Evolutionary conservation across 202 grass and related monocot genomes (phyloP).

Genomic region (Eragrostis tef): DNA sequence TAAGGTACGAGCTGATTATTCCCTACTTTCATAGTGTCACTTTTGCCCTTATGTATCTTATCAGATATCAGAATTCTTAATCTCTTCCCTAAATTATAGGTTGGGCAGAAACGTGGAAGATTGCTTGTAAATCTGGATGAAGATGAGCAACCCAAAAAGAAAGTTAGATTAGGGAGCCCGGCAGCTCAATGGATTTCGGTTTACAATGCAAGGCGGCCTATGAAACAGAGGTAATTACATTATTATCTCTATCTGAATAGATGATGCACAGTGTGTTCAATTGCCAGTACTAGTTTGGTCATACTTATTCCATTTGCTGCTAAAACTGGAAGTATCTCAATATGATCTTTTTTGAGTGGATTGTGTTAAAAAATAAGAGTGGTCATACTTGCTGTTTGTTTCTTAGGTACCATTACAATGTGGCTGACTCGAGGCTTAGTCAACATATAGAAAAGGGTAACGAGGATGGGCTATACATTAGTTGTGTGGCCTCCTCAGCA

Average conservation of each 20-base stretch:
- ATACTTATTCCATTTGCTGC: neutral
- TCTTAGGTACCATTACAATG: slow-evolving; percentile 96
- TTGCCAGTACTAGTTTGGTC: slow-evolving; percentile 19
- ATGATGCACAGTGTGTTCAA: slow-evolving; percentile 28
- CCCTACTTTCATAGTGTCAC: slow-evolving; percentile 31
- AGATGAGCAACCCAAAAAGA: slow-evolving; percentile 95
- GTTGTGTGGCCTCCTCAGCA: slow-evolving; percentile 79
- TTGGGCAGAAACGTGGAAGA: slow-evolving; percentile 94
- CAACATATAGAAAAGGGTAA: slow-evolving; percentile 93
- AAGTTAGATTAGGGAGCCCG: slow-evolving; percentile 82
- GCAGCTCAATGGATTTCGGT: slow-evolving; percentile 93
- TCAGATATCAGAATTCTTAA: slow-evolving; percentile 13
- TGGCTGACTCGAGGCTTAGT: slow-evolving; percentile 84
- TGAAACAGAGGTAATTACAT: slow-evolving; percentile 86
- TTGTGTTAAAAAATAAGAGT: slow-evolving; percentile 26
- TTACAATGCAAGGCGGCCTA: slow-evolving; percentile 89
- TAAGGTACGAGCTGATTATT: slow-evolving; percentile 57
- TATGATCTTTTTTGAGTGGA: slow-evolving; percentile 7
- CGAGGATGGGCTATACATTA: slow-evolving; percentile 89
- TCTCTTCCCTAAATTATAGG: slow-evolving; percentile 53
- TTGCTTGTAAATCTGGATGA: slow-evolving; percentile 85
- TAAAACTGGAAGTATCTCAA: neutral
- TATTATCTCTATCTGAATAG: slow-evolving; percentile 22
- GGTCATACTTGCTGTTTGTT: slow-evolving; percentile 37
- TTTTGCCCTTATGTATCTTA: slow-evolving; percentile 15